Conservation (phyloP, 2,329 filamentous ascomycete genomes). For the Dothiorella sarmentorum region DNA sequence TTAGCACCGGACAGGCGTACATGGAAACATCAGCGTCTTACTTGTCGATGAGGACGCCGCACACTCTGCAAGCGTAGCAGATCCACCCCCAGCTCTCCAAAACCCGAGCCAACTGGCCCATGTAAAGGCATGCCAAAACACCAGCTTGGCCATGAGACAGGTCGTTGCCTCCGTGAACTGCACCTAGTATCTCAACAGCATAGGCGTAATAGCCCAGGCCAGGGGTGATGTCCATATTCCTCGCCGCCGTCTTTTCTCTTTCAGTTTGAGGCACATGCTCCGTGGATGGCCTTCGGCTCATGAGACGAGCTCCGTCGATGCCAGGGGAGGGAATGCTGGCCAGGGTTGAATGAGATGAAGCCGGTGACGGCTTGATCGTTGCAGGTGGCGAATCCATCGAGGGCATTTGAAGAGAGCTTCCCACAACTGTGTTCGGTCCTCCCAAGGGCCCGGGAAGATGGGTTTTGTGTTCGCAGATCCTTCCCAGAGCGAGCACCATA, state of each 20-base stretch:
- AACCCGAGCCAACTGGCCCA: slow-evolving; percentile 81
- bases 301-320: slow-evolving; percentile 20
- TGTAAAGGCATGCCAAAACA: slow-evolving; percentile 81
- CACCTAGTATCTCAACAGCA: slow-evolving; percentile 81
- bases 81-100: slow-evolving; percentile 80
- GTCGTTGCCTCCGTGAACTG: slow-evolving; percentile 72
- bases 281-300: slow-evolving; percentile 38
- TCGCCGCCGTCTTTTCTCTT: slow-evolving; percentile 23
- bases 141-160: slow-evolving; percentile 81
- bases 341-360: slow-evolving; percentile 37
- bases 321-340: slow-evolving; percentile 23
- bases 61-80: slow-evolving; percentile 56
- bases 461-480: slow-evolving; percentile 62
- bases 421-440: slow-evolving; percentile 39
- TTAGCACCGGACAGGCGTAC: background rate
- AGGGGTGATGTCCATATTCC: slow-evolving; percentile 81
- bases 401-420: slow-evolving; percentile 10
- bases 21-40: slow-evolving; percentile 32
- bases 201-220: slow-evolving; percentile 87
- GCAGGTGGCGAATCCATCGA: slow-evolving; percentile 26
- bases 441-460: slow-evolving; percentile 56
- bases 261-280: slow-evolving; percentile 1
- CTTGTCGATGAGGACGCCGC: slow-evolving; percentile 72
- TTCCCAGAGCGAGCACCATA: slow-evolving; percentile 79
- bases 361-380: slow-evolving; percentile 37